These are phyloP conservation scores for Komagataella mondaviorum DNA, from an alignment of 805 yeast species.

Conservation along the genomic window DNA sequence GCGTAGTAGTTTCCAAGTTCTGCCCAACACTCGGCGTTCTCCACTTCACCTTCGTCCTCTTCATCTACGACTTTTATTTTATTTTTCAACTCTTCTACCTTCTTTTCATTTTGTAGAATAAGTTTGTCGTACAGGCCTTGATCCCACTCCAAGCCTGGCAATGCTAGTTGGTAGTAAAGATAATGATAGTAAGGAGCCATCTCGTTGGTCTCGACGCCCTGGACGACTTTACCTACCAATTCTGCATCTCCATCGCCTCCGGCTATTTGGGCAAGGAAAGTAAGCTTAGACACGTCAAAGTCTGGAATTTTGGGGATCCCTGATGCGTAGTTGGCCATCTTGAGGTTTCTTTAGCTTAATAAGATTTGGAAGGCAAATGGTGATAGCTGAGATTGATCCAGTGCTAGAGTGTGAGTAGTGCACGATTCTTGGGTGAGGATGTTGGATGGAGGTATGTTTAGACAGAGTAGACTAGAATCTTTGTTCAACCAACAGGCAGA, in stretches of 20 bases:
- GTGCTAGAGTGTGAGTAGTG: background rate
- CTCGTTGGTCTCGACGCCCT: constrained; percentile 40
- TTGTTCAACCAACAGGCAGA: background rate
- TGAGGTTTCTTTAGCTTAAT: constrained; percentile 8
- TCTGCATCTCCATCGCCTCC: constrained; percentile 24
- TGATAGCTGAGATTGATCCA: background rate
- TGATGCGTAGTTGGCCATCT: constrained; percentile 25
- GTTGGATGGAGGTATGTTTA: background rate
- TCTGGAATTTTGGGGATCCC: constrained; percentile 63
- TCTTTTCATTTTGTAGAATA: constrained; percentile 36
- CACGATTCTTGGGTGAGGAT: background rate
- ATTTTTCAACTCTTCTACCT: constrained; percentile 38
- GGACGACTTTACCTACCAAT: constrained; percentile 28
- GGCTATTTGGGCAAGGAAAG: constrained; percentile 37
- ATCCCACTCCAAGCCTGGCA: constrained; percentile 41
- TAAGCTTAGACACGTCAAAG: constrained; percentile 66
- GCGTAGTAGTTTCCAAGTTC: constrained; percentile 84
- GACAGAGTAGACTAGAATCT: too few relatives aligned
- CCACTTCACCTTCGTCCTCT: constrained; percentile 80
- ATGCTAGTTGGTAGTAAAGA: constrained; percentile 32
- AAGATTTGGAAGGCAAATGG: background rate
- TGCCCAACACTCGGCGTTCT: constrained; percentile 61
- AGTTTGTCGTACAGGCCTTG: constrained; percentile 38
- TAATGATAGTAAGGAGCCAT: constrained; percentile 79
- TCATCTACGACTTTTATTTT: constrained; percentile 39